Base-by-base conservation (phyloP, 495 filamentous ascomycete genomes). In the Annulohypoxylon bovei region DNA sequence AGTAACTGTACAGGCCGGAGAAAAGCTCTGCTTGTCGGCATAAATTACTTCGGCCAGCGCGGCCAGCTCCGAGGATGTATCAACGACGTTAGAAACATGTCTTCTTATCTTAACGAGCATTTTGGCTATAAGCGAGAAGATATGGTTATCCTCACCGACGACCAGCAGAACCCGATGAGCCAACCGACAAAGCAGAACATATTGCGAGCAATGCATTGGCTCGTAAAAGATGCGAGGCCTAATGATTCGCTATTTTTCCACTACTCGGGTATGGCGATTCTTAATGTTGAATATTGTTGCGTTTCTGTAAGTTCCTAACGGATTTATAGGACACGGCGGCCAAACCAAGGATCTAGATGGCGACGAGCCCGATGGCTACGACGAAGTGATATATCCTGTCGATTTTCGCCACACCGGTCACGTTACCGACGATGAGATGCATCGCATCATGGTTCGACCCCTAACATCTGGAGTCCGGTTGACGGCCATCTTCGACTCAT, bases 401-500 rank as follows among this genome's bases (percentile, higher is more conserved):
- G 95, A 99, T 77, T 98, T 97, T 85, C 85, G 93, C 39, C 85
- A 87, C 59, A 90, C 90, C 42, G 95, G 95, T 3, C 95, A 98
- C 78, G 97, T 99, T 71, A 93, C 96, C 62, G 95, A 99, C 77
- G 95, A 99, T 73, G 95, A 98, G 81, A 97, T 99, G 93, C 95
- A 99, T 77, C 86, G 91, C 57, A 98, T 98, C 78, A 96, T 99
- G 94, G 95, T 99, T 52, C 83, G 82, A 46, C 88, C 93, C 7
- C 84, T 99, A 12, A 86, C 86, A 69, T 85, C 92, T 9, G 95
- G 95, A 63, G 95, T 97, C 22, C 90, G 95, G 33, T 84, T 99
- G 55, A 99, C 95, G 1, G 95, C 95, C 44, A 98, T 99, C 78
- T 99, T 99, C 83, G 95, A 99, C 81, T 97, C 94, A n/a, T 99